Percentiles rank a stretch among this genome's conserved stretches.
phyloP scores from a whole-genome alignment of 495 filamentous ascomycete species.

The Aspergillus olivimuriae region DNA sequence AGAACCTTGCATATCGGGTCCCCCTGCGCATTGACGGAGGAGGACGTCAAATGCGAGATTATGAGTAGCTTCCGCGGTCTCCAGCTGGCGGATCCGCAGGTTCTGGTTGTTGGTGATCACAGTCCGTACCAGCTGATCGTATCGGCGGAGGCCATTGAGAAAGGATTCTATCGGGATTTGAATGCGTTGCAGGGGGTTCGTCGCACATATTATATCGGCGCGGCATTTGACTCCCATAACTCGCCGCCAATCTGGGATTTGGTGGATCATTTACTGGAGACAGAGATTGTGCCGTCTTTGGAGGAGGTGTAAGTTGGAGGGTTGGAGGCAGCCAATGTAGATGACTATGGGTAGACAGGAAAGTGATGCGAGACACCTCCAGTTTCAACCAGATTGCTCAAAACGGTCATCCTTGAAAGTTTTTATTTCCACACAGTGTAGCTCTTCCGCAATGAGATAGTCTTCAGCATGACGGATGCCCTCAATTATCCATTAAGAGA shows the following conservation, averaged over 20 bases:
- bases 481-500: too few species aligned
- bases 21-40: slow-evolving; percentile 6
- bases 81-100: slow-evolving; percentile 7
- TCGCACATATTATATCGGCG: slow-evolving; percentile 49
- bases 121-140: slow-evolving; percentile 27
- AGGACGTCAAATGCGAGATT: neutral
- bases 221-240: slow-evolving; percentile 25
- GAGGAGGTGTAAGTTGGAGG: neutral
- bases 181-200: slow-evolving; percentile 46
- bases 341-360: neutral
- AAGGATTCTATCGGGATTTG: slow-evolving; percentile 44
- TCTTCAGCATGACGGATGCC: too few species aligned
- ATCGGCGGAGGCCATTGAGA: slow-evolving; percentile 25
- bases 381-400: too few species aligned
- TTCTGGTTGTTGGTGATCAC: slow-evolving; percentile 18
- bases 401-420: too few species aligned
- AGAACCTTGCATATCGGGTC: slow-evolving; percentile 11
- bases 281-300: neutral
- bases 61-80: neutral
- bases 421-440: too few species aligned
- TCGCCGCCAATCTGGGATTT: slow-evolving; percentile 29
- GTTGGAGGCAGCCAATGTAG: neutral
- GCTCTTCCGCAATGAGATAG: too few species aligned
- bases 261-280: slow-evolving; percentile 8
- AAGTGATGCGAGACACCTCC: too few species aligned